These are phyloP conservation scores for Astragalus membranaceus DNA, from an alignment of 306 rosid species.

Conservation along the genomic window DNA sequence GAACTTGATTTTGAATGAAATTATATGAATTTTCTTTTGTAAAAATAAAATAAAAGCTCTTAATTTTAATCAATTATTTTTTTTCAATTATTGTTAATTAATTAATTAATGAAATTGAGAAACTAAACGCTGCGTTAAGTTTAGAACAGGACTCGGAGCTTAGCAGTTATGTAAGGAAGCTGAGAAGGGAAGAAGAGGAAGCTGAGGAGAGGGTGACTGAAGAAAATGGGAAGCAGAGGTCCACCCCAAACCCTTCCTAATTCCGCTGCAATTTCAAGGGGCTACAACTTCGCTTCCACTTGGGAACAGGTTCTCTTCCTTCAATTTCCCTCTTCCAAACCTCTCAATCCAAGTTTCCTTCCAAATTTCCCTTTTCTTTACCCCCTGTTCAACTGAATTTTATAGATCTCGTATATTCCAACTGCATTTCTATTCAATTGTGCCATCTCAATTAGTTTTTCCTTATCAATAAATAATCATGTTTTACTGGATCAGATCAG, in stretches of 20 bases:
- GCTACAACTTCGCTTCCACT: constrained; percentile 85
- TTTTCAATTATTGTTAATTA: too few relatives aligned
- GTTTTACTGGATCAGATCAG: constrained; percentile 30
- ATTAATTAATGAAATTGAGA: not conserved
- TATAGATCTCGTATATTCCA: constrained; percentile 20
- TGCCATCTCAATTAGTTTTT: not conserved
- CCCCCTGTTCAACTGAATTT: not conserved
- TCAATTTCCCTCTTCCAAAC: not conserved
- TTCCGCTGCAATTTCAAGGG: constrained; percentile 79
- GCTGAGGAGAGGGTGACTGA: not conserved
- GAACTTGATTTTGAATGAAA: too few relatives aligned
- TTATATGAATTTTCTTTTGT: too few relatives aligned
- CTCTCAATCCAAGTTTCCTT: not conserved
- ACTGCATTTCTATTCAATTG: not conserved
- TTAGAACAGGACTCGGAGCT: not conserved
- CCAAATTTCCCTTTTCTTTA: not conserved
- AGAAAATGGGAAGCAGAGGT: constrained; percentile 42
- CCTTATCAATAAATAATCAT: not conserved
- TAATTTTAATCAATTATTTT: too few relatives aligned
- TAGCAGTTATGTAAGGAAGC: not conserved
- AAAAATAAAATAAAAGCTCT: too few relatives aligned
- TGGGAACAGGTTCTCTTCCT: constrained; percentile 72
- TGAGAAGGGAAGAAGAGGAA: not conserved
- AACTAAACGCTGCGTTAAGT: constrained; percentile 26
- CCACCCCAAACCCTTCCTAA: constrained; percentile 47